Conservation (phyloP, 495 filamentous ascomycete species). For the Copromyces sp. region DNA sequence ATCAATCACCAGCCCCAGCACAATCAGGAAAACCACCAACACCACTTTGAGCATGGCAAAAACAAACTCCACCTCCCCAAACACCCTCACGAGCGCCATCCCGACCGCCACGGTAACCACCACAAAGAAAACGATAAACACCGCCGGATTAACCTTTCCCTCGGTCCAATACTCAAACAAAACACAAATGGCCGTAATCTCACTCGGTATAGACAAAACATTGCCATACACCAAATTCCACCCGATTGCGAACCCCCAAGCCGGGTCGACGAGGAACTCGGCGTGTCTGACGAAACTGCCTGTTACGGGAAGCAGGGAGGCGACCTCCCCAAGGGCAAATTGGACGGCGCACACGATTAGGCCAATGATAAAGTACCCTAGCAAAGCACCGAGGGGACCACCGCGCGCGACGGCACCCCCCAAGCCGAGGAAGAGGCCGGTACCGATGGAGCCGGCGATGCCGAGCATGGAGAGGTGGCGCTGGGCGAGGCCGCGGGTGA, state of each 20-base stretch:
- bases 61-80: conserved; percentile 52
- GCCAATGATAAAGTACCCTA: conserved; percentile 45
- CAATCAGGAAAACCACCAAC: conserved; percentile 53
- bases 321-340: conserved; percentile 48
- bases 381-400: conserved; percentile 39
- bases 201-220: conserved; percentile 42
- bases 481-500: conserved; percentile 33
- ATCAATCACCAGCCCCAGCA: conserved; percentile 58
- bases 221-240: conserved; percentile 45
- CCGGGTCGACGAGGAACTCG: conserved; percentile 64
- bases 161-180: conserved; percentile 46
- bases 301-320: conserved; percentile 52
- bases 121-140: conserved; percentile 48
- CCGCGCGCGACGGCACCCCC: conserved; percentile 38
- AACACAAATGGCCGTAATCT: conserved; percentile 52
- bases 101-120: conserved; percentile 42
- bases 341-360: conserved; percentile 40
- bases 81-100: conserved; percentile 45
- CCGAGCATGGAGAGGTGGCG: conserved; percentile 41
- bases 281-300: conserved; percentile 53
- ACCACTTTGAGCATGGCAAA: conserved; percentile 54
- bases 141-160: conserved; percentile 28
- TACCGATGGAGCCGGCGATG: conserved; percentile 41
- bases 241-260: conserved; percentile 72
- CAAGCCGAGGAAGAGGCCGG: conserved; percentile 42